Evolutionary conservation across 2,329 filamentous ascomycete genomes (phyloP).

Genomic region (Cryphonectria radicalis): DNA sequence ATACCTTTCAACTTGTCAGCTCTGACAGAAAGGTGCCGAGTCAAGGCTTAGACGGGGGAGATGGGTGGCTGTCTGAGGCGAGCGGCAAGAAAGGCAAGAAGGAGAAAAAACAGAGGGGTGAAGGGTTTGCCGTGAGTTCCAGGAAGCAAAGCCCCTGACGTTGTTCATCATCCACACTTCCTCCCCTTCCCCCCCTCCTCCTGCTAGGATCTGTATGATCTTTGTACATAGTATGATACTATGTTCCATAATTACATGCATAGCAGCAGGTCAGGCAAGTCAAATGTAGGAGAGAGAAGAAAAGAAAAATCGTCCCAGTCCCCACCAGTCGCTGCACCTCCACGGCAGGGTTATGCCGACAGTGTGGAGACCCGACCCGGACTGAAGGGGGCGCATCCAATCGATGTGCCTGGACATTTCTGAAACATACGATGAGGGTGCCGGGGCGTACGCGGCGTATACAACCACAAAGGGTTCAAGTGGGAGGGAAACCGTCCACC

Average conservation of each 20-base stretch:
- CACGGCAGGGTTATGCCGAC: constrained; percentile 6
- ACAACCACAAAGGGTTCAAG: background rate
- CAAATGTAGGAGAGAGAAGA: background rate
- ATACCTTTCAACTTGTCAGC: background rate
- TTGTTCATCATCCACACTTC: background rate
- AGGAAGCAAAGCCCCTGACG: background rate
- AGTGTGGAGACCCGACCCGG: background rate
- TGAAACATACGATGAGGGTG: constrained; percentile 14
- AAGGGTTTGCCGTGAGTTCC: background rate
- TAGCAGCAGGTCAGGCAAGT: background rate
- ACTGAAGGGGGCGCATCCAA: background rate
- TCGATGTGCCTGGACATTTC: background rate
- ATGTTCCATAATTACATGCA: background rate
- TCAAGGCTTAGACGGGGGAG: background rate
- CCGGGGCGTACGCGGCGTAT: constrained; percentile 8
- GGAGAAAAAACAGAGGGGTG: background rate
- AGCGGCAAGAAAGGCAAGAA: background rate
- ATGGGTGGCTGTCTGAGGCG: constrained; percentile 3
- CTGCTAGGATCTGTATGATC: background rate
- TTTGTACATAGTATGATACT: background rate
- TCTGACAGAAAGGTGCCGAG: background rate
- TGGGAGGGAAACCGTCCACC: constrained; percentile 8
- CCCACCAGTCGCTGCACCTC: background rate
- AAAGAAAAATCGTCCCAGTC: background rate
- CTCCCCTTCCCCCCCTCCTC: background rate